Base-by-base conservation (phyloP, 495 filamentous ascomycete genomes). In the Eremomyces bilateralis region DNA sequence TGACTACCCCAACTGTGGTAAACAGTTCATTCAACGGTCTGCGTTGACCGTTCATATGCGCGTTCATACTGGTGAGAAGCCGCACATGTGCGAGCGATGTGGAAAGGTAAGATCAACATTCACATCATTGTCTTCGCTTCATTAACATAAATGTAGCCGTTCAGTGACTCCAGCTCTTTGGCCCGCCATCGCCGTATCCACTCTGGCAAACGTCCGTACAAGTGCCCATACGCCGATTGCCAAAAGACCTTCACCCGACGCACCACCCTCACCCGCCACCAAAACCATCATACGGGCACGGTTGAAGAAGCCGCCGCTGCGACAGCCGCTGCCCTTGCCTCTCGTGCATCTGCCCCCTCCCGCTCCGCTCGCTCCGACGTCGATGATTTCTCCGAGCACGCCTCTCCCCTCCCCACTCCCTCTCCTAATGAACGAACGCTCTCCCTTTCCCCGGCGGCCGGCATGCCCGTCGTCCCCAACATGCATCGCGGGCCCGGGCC, bases 21-120 rank as follows among this genome's bases (percentile, higher is more conserved):
- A 95, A 51, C 83, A 85, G 47, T 97, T 97, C 51, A 97, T 97
- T 42, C 88, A 97, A 48, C 71, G 88, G 21, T 94, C 88, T n/a
- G 88, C 88, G 5, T 61, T 97, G 52, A 97, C 88, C 1, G 88
- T 97, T 3, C 88, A 97, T 53, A 70, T 75, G 41, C 75, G 88
- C 33, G 88, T 95, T 21, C 88, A 97, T 46, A 95, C 88, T 1
- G 88, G 88, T 30, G 88, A 97, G 54, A 97, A 97, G 53, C 88
- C 88, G 4, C 88, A 97, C 48, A 82, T 84, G 76, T 97, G 88
- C 51, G 90, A 95, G 57, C 65, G 79, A 41, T 97, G 88, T 54
- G 78, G 82, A 50, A 95, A 97, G 73, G 85, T 93, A 66, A 38
- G 54, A 35, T 40, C 47, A 38, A 31, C 4, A 3, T 20, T 17